Conservation (phyloP, 495 filamentous ascomycete species). For the Elaphomyces granulatus region DNA sequence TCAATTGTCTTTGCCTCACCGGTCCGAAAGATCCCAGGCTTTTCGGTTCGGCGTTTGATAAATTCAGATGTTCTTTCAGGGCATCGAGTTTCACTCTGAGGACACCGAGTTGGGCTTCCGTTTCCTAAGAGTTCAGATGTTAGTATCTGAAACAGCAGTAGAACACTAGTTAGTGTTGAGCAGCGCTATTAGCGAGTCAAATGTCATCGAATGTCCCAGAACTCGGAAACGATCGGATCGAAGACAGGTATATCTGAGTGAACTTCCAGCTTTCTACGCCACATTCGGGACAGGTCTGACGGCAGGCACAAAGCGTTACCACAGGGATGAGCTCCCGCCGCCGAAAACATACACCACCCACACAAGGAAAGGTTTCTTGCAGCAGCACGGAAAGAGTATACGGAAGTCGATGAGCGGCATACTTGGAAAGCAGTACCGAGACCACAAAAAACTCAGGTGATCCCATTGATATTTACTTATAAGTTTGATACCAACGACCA, state of each 20-base stretch:
- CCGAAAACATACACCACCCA: not conserved
- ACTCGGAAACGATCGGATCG: not conserved
- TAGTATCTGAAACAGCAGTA: no score
- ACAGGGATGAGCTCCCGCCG: not conserved
- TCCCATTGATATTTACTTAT: conserved; percentile 6
- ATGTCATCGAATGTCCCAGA: not conserved
- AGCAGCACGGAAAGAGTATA: not conserved
- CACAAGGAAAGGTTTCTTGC: not conserved
- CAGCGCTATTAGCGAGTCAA: not conserved
- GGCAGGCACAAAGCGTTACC: not conserved
- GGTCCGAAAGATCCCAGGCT: no score
- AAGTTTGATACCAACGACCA: conserved; percentile 13
- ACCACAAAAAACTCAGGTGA: not conserved
- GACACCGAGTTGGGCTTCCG: no score
- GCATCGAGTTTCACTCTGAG: no score
- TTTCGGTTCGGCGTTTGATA: no score
- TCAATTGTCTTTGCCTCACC: no score
- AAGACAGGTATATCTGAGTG: not conserved
- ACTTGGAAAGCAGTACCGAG: not conserved
- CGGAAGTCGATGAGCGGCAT: not conserved
- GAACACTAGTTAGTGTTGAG: no score
- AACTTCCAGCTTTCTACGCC: not conserved
- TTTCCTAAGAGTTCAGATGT: no score
- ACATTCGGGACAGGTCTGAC: not conserved
- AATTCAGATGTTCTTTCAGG: no score